Evolutionary conservation across 1,284 basidiomycete genomes (phyloP), one percentile per base, ranked within the genome.

Genomic region (Veloporphyrellus conicus): DNA sequence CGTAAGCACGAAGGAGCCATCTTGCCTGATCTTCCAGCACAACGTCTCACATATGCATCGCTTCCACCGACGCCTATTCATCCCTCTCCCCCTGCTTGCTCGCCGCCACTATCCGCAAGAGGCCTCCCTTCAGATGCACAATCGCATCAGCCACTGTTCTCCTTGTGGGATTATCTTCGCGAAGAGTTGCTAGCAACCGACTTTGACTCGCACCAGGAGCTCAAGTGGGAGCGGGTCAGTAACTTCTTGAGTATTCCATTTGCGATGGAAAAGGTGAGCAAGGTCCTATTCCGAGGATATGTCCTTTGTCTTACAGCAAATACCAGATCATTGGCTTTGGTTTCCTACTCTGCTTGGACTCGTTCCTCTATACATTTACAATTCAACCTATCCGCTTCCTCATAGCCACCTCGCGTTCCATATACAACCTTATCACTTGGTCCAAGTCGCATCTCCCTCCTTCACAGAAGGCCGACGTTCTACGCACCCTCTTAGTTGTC

Each of bases 311-410:
- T 56, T 22, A 52, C 54, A 22, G 41, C 19, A 31, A 40, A n/a
- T 41, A 4, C 6, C 56, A 94, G 91, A 90, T 95, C 40, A 88
- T 97, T 41, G 72, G 87, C 28, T 96, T 99, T 64, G 96, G 96
- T 11, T 90, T 92, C 57, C 73, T 96, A 29, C 80, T 99, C 35
- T 99, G 96, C 67, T 77, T 99, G 41, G 96, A 99, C 68, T 93
- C 93, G 3, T 98, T 98, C 70, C 80, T 99, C 4, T 96, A 99
- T 70, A 95, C 92, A 6, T 97, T 99, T 70, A 99, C 96, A 29
- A 93, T 99, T 54, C 79, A 97, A 7, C 96, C 96, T 6, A 90
- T 99, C 47, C 90, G 95, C 14, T 88, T 86, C 54, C 58, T 73
- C 9, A 72, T 93, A 25, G 92, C 91, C 0, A 66, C 78, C 32